A percentile compares a stretch with the other conserved stretches of the same genome.
Evolutionary conservation across 208 protist species (phyloP).

Genomic region (Wallacemonas sp.): DNA sequence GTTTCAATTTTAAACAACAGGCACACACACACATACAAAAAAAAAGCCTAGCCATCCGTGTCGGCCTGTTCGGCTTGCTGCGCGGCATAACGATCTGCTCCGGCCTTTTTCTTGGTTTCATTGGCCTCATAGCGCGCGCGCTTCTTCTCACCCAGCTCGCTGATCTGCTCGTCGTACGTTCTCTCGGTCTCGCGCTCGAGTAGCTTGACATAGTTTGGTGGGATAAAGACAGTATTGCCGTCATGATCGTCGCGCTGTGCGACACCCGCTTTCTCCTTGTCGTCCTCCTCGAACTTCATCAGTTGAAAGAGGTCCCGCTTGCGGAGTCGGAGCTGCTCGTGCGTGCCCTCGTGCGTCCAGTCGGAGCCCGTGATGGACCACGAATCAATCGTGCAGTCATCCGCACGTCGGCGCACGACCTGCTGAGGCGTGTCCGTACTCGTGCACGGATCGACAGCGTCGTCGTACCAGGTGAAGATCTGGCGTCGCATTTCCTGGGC

Average conservation of each 20-base stretch:
- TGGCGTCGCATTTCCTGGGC: slow-evolving; percentile 64
- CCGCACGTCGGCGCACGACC: slow-evolving; percentile 12
- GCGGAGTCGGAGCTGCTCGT: slow-evolving; percentile 46
- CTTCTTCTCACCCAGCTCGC: slow-evolving; percentile 65
- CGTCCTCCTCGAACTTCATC: slow-evolving; percentile 17
- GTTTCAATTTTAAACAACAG: no score
- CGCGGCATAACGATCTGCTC: slow-evolving; percentile 18
- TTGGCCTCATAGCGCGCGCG: slow-evolving; percentile 73
- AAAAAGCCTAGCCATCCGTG: no score
- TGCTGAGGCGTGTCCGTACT: not conserved
- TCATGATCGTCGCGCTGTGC: slow-evolving; percentile 11
- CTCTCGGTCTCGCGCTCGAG: slow-evolving; percentile 74
- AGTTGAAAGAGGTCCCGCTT: slow-evolving; percentile 43
- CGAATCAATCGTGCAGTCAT: slow-evolving; percentile 25
- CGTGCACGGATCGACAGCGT: slow-evolving; percentile 20
- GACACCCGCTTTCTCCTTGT: not conserved
- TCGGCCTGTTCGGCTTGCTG: no score
- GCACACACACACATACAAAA: not conserved
- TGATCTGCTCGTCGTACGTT: slow-evolving; percentile 77
- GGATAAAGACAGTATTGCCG: slow-evolving; percentile 1
- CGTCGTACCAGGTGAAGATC: slow-evolving; percentile 66
- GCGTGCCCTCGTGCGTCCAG: slow-evolving; percentile 66
- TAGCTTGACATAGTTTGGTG: slow-evolving; percentile 59
- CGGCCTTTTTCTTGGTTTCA: slow-evolving; percentile 60
- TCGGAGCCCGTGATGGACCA: slow-evolving; percentile 81